phyloP scores from a whole-genome alignment of 352 stramenopile genomes.

The Lagenidium giganteum region DNA sequence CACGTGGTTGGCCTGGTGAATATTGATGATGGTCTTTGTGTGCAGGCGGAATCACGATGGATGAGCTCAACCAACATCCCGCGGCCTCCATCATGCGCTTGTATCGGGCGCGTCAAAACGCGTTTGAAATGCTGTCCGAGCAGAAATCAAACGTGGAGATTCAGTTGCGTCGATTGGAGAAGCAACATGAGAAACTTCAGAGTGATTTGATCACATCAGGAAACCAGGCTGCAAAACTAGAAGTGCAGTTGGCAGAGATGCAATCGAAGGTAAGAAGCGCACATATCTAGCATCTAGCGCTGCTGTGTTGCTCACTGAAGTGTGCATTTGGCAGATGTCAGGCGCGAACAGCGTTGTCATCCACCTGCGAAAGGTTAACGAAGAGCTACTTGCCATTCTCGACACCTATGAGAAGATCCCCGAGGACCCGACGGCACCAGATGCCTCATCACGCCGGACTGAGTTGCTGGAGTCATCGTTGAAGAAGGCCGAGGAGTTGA shows the following conservation, averaged over 20 bases:
- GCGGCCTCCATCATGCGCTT: slow-evolving; percentile 41
- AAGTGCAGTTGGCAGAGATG: slow-evolving; percentile 37
- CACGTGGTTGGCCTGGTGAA: background rate
- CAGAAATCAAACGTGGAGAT: slow-evolving; percentile 49
- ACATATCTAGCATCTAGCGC: too few relatives aligned
- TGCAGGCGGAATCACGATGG: slow-evolving; percentile 29
- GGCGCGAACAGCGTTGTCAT: too few relatives aligned
- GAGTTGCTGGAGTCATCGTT: slow-evolving; percentile 38
- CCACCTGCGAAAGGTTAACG: slow-evolving; percentile 48
- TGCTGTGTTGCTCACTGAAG: slow-evolving; percentile 34
- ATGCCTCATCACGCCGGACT: slow-evolving; percentile 30
- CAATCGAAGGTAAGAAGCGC: slow-evolving; percentile 33
- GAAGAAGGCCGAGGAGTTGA: slow-evolving; percentile 40
- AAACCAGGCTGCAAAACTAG: slow-evolving; percentile 40
- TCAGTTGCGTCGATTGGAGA: slow-evolving; percentile 38
- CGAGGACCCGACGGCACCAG: slow-evolving; percentile 24
- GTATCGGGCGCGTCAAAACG: slow-evolving; percentile 51
- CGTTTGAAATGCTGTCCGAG: slow-evolving; percentile 53
- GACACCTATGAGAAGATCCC: slow-evolving; percentile 47
- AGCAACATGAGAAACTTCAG: slow-evolving; percentile 43
- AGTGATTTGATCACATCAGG: slow-evolving; percentile 35
- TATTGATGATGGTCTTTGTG: background rate
- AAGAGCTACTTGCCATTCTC: slow-evolving; percentile 50
- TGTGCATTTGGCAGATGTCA: too few relatives aligned
- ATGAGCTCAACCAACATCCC: slow-evolving; percentile 37